Evolutionary conservation across 78 protist species (phyloP).

Genomic region (Dictyostelium firmibasis): DNA sequence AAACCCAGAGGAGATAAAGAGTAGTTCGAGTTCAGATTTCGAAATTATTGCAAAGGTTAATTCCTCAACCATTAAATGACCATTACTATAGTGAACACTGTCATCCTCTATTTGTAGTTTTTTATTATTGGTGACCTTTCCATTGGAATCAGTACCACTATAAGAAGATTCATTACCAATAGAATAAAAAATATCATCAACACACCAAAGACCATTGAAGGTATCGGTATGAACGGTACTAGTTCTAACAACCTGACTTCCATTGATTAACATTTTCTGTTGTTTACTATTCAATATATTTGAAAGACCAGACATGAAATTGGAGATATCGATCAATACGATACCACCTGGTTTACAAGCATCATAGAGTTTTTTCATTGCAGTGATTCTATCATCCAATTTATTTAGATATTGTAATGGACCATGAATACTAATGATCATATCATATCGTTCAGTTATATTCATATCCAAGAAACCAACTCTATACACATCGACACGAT

Average conservation of each 20-base stretch:
- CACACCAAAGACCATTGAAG: slow-evolving; percentile 22
- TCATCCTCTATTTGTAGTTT: background rate
- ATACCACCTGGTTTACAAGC: slow-evolving; percentile 53
- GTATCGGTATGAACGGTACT: slow-evolving; percentile 5
- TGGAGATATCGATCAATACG: slow-evolving; percentile 41
- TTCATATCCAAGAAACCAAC: slow-evolving; percentile 35
- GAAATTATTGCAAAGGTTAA: slow-evolving; percentile 20
- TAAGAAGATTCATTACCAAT: background rate
- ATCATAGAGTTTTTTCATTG: slow-evolving; percentile 22
- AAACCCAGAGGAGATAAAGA: slow-evolving; percentile 31
- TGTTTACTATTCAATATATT: slow-evolving; percentile 9
- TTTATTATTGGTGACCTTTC: background rate
- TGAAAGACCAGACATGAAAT: slow-evolving; percentile 43
- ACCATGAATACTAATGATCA: slow-evolving; percentile 24
- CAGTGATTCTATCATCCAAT: background rate
- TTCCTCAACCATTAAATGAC: slow-evolving; percentile 6
- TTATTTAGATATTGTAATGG: slow-evolving; percentile 55
- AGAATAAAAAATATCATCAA: slow-evolving; percentile 41
- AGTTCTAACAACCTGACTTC: slow-evolving; percentile 28
- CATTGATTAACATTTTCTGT: slow-evolving; percentile 57
- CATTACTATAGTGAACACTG: background rate
- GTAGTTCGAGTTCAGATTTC: slow-evolving; percentile 20
- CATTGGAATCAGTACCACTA: background rate
- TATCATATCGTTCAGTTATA: background rate
- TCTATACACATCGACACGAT: slow-evolving; percentile 17